phyloP scores from a whole-genome alignment of 2,329 filamentous ascomycete species.

The Cercospora sp. region DNA sequence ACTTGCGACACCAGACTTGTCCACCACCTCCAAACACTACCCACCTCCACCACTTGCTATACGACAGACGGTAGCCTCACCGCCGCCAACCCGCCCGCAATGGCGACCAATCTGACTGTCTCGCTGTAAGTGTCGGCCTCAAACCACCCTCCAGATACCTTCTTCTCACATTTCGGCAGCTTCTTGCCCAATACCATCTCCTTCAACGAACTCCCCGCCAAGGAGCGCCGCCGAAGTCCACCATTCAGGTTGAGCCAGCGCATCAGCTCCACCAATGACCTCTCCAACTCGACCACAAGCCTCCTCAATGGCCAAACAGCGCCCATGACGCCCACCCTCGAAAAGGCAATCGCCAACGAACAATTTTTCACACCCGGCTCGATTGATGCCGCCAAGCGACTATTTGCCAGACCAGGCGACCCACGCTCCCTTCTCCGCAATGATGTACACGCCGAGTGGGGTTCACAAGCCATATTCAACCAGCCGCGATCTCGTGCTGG shows the following conservation, averaged over 20 bases:
- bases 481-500: constrained; percentile 76
- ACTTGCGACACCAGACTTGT: background rate
- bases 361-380: constrained; percentile 49
- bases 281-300: constrained; percentile 36
- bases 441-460: constrained; percentile 78
- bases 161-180: constrained; percentile 48
- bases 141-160: constrained; percentile 4
- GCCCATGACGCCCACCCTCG: constrained; percentile 44
- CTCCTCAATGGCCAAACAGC: constrained; percentile 43
- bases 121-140: constrained; percentile 36
- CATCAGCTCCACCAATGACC: constrained; percentile 31
- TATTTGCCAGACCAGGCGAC: constrained; percentile 53
- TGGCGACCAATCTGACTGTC: constrained; percentile 36
- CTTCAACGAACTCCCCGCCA: constrained; percentile 62
- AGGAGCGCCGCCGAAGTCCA: constrained; percentile 30
- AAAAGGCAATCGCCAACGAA: constrained; percentile 21
- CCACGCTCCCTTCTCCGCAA: constrained; percentile 62
- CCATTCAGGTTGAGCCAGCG: constrained; percentile 37
- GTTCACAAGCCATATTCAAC: constrained; percentile 61
- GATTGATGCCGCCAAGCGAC: constrained; percentile 49
- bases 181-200: constrained; percentile 91
- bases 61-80: background rate
- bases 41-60: background rate
- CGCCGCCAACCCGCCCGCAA: constrained; percentile 8
- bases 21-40: background rate